Conservation (phyloP, 2,329 filamentous ascomycete species). For the Diaporthe australafricana region DNA sequence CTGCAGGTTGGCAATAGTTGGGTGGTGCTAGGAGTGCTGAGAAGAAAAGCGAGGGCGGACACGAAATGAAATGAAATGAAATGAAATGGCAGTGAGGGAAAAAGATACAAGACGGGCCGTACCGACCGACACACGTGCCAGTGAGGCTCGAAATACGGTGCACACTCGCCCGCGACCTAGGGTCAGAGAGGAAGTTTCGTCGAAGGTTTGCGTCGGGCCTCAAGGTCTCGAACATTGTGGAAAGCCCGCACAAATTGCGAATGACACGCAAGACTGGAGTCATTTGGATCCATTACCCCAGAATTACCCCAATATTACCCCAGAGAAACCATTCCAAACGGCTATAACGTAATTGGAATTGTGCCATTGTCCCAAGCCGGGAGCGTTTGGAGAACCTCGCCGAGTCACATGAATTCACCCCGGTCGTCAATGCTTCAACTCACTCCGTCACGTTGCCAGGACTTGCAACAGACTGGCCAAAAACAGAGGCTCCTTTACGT, state of each 20-base stretch:
- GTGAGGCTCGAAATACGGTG: not conserved
- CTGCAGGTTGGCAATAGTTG: not conserved
- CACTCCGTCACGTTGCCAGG: constrained; percentile 20
- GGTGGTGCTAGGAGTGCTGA: not conserved
- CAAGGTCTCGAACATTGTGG: constrained; percentile 8
- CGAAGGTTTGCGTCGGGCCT: constrained; percentile 3
- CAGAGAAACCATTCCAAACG: constrained; percentile 29
- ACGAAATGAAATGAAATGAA: no score
- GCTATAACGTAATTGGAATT: constrained; percentile 36
- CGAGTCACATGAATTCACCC: constrained; percentile 28
- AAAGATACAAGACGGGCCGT: constrained; percentile 22
- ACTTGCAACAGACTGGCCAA: constrained; percentile 5
- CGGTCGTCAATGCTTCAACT: constrained; percentile 6
- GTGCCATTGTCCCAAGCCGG: not conserved
- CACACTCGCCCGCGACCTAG: not conserved
- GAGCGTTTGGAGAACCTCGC: not conserved
- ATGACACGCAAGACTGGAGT: constrained; percentile 28
- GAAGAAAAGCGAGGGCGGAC: not conserved
- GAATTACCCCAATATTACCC: constrained; percentile 38
- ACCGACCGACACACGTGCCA: constrained; percentile 6
- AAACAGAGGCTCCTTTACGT: constrained; percentile 32
- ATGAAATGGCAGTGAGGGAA: not conserved
- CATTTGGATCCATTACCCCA: constrained; percentile 33
- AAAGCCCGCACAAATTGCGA: constrained; percentile 13
- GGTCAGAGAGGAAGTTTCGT: not conserved